Base-by-base conservation (phyloP, 2,329 filamentous ascomycete genomes). In the Colletotrichum brevisporum region DNA sequence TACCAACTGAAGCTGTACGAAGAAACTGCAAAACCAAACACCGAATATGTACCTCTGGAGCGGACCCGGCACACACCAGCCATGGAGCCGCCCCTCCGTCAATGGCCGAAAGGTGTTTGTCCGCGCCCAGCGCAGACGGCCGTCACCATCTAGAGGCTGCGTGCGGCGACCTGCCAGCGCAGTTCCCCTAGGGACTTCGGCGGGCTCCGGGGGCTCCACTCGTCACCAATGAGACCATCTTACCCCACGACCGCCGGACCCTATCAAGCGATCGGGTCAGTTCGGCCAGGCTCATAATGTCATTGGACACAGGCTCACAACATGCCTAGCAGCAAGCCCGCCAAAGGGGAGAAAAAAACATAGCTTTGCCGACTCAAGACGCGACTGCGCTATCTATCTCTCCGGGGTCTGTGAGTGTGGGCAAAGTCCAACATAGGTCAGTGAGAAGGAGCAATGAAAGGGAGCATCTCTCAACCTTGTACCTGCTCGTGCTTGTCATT, bases 121-220 rank as follows among this genome's bases (percentile, higher is more conserved):
- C 51, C 54, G 48, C 36, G 53, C 61, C 48, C 41, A 45, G 60
- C 65, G 67, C 67, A 67, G 27, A 66, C 18, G 50, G 65, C 65
- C 65, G 65, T 54, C 24, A 52, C n/a, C 21, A 50, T 43, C 31
- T 45, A 61, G 62, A 62, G 67, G 62, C 67, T 69, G 67, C 50
- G 58, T 59, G 66, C 66, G 66, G 66, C 66, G 66, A 36, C n/a
- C 27, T 69, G 50, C 66, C 54, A 62, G 57, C 43, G 27, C 43
- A 55, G 63, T 45, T 27, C 54, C 45, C 52, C 50, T 53, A 73
- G 62, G 76, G 76, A 73, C 52, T 71, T 77, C 76, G 76, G 76
- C 76, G 76, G 76, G 72, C 74, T 78, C 76, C 76, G 76, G 73
- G 70, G 62, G 63, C 43, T 69, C 67, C 71, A 67, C 63, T 57